These are phyloP conservation scores for Mytilinidion resinicola DNA, from an alignment of 495 filamentous ascomycete species.

Conservation along the genomic window DNA sequence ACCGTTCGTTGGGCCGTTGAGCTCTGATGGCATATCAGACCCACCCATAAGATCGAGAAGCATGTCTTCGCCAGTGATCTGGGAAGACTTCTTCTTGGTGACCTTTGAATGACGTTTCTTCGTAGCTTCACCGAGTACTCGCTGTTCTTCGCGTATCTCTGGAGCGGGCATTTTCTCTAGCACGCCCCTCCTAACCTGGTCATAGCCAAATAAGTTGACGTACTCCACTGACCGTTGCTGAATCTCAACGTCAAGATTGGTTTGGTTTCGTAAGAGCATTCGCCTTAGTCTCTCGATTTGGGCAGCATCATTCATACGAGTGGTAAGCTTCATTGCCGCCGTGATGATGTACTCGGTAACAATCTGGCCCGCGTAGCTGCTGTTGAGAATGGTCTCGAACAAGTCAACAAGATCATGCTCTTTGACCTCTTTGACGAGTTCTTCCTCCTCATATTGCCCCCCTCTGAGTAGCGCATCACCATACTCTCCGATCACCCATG, in stretches of 20 bases:
- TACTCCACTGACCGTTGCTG: constrained; percentile 96
- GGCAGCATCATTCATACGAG: constrained; percentile 70
- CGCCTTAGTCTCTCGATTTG: constrained; percentile 81
- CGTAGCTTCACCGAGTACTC: constrained; percentile 77
- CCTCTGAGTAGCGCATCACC: constrained; percentile 81
- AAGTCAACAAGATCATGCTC: constrained; percentile 88
- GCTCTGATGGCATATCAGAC: constrained; percentile 51
- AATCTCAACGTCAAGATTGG: constrained; percentile 85
- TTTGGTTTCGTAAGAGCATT: constrained; percentile 65
- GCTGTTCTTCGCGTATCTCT: constrained; percentile 88
- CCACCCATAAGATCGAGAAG: constrained; percentile 91
- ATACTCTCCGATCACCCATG: constrained; percentile 99
- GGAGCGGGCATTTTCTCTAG: constrained; percentile 96
- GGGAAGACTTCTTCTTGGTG: constrained; percentile 62
- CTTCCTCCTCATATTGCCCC: constrained; percentile 92
- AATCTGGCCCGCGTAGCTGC: constrained; percentile 81
- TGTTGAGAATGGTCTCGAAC: constrained; percentile 85
- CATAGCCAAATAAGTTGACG: constrained; percentile 82
- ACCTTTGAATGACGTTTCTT: constrained; percentile 71
- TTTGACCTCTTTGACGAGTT: constrained; percentile 80
- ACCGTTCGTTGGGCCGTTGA: constrained; percentile 52
- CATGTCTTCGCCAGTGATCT: constrained; percentile 82
- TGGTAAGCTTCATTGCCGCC: constrained; percentile 90
- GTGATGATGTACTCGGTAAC: constrained; percentile 94
- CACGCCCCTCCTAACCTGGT: constrained; percentile 81